Percentiles rank a stretch among this genome's conserved stretches.
These are phyloP conservation scores for Collybia sordida DNA, from an alignment of 768 basidiomycete genomes.

Conservation along the genomic window DNA sequence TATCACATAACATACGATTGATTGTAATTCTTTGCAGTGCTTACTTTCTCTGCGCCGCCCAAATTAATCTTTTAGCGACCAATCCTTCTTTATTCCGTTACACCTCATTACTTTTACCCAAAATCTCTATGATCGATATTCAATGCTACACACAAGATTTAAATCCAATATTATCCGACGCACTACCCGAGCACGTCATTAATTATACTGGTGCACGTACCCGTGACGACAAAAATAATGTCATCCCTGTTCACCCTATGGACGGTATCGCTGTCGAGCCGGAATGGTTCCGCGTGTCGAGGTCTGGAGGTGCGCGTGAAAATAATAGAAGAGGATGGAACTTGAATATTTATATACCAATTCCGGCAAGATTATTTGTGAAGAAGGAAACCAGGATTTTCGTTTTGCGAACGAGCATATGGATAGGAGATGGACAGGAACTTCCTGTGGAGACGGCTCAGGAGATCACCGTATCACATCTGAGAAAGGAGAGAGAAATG, in stretches of 20 bases:
- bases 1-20: not conserved
- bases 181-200: constrained; percentile 13
- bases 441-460: constrained; percentile 12
- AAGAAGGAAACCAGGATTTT: constrained; percentile 47
- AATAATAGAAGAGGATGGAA: constrained; percentile 29
- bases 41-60: constrained; percentile 25
- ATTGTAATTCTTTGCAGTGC: constrained; percentile 10
- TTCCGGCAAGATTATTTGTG: constrained; percentile 45
- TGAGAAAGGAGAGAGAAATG: constrained; percentile 41
- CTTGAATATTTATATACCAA: constrained; percentile 43
- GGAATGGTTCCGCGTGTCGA: constrained; percentile 25
- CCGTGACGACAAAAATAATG: constrained; percentile 13
- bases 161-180: constrained; percentile 13
- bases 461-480: constrained; percentile 43
- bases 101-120: constrained; percentile 30
- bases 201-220: constrained; percentile 12
- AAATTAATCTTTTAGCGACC: constrained; percentile 31
- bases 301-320: constrained; percentile 7
- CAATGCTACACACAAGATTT: constrained; percentile 23
- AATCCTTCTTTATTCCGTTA: constrained; percentile 25
- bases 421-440: constrained; percentile 29
- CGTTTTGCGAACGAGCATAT: constrained; percentile 33
- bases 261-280: constrained; percentile 28
- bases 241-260: constrained; percentile 1
- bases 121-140: constrained; percentile 31